These are phyloP conservation scores for Paramecium pentaurelia DNA, from an alignment of 73 alveolate genomes.

Conservation along the genomic window DNA sequence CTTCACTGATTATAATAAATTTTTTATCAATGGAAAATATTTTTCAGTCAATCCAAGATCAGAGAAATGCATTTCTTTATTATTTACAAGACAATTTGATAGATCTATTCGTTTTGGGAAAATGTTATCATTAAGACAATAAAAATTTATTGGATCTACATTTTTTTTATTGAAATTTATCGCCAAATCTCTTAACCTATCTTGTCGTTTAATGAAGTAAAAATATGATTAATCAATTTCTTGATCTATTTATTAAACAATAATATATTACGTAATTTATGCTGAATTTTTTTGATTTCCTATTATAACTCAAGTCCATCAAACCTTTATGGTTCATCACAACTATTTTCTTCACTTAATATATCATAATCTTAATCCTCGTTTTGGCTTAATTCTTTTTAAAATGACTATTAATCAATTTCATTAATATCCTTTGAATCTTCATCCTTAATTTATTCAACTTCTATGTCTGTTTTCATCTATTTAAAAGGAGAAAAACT, in stretches of 20 bases:
- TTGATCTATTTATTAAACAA: not conserved
- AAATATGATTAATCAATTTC: slow-evolving; percentile 4
- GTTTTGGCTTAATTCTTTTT: not conserved
- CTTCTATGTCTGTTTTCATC: not conserved
- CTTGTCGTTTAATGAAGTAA: not conserved
- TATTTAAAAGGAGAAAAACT: not conserved
- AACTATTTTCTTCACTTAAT: not conserved
- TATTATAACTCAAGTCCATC: not conserved
- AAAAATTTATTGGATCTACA: not conserved
- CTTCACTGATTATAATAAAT: not conserved
- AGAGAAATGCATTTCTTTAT: not conserved
- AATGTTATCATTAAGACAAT: not conserved
- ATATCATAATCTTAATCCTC: not conserved
- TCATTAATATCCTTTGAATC: not conserved
- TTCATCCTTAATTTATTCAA: not conserved
- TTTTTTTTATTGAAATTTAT: not conserved
- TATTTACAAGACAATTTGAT: not conserved
- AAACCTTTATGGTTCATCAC: not conserved
- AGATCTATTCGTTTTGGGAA: slow-evolving; percentile 38
- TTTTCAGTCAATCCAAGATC: not conserved
- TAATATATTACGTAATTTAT: not conserved
- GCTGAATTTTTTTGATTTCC: not conserved
- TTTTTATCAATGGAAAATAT: not conserved
- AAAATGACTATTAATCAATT: not conserved
- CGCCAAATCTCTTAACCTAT: slow-evolving; percentile 23